Percentiles rank a stretch among this genome's conserved stretches.
phyloP scores from a whole-genome alignment of 2,329 filamentous ascomycete genomes.

The Aspergillus viridinutans region DNA sequence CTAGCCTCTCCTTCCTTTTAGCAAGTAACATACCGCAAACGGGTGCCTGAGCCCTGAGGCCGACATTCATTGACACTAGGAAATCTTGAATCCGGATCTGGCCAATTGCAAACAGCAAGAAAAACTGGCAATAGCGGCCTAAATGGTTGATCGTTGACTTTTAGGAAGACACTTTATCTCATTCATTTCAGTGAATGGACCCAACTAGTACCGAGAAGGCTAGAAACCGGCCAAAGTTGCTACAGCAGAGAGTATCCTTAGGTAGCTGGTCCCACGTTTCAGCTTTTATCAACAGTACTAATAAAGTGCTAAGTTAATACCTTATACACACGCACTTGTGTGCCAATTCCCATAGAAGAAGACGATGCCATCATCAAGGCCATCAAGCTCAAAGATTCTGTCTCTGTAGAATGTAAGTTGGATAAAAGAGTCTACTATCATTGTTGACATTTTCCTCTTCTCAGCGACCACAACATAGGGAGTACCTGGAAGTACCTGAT shows the following conservation, averaged over 20 bases:
- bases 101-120: not conserved
- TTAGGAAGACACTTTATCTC: not conserved
- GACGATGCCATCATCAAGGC: not conserved
- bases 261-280: no score
- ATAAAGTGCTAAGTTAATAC: no score
- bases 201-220: not conserved
- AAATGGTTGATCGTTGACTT: not conserved
- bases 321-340: not conserved
- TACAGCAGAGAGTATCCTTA: no score
- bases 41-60: not conserved
- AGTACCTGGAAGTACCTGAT: not conserved
- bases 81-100: not conserved
- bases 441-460: constrained; percentile 7
- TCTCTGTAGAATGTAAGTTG: not conserved
- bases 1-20: not conserved
- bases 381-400: not conserved
- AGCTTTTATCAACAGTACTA: no score
- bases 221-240: not conserved
- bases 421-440: no score
- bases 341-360: not conserved
- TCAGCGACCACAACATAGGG: not conserved
- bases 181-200: not conserved
- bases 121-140: not conserved
- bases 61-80: not conserved
- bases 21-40: not conserved